These are phyloP conservation scores for Penicillium robsamsonii DNA, from an alignment of 495 filamentous ascomycete species.

Conservation along the genomic window DNA sequence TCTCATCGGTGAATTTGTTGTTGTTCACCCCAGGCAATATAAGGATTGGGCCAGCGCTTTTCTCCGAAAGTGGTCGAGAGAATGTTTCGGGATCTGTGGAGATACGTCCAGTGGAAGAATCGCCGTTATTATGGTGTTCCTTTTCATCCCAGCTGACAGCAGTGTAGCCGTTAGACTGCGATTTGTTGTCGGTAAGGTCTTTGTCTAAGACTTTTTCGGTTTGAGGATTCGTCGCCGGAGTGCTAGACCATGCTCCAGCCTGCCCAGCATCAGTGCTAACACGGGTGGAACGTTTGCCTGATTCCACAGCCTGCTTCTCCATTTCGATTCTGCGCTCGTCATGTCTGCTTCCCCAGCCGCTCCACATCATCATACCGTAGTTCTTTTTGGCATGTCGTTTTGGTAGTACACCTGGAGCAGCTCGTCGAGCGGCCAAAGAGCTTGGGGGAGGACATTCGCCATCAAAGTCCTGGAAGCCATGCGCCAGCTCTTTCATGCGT, in stretches of 20 bases:
- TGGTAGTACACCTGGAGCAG: constrained; percentile 52
- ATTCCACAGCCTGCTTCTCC: constrained; percentile 39
- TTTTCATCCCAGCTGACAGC: constrained; percentile 20
- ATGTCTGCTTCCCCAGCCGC: constrained; percentile 80
- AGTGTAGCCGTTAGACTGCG: constrained; percentile 3
- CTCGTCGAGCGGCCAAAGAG: constrained; percentile 70
- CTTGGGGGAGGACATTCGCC: constrained; percentile 80
- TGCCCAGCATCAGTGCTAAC: constrained; percentile 37
- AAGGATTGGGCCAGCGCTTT: constrained; percentile 30
- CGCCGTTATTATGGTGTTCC: constrained; percentile 9
- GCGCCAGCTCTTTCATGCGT: constrained; percentile 65
- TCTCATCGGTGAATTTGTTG: constrained; percentile 30
- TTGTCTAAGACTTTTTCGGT: not conserved
- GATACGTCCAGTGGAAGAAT: not conserved
- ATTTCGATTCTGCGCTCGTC: constrained; percentile 67
- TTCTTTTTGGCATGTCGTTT: constrained; percentile 53
- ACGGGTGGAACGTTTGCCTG: constrained; percentile 26
- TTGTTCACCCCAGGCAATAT: constrained; percentile 34
- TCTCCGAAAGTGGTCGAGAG: constrained; percentile 18
- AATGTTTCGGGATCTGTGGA: constrained; percentile 13
- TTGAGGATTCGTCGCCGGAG: constrained; percentile 13
- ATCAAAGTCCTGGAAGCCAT: constrained; percentile 66
- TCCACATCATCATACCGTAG: constrained; percentile 79
- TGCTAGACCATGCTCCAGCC: constrained; percentile 35
- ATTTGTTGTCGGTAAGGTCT: not conserved